Evolutionary conservation across 441 rosid genomes (phyloP).

Genomic region (Heliophila coronopifolia): DNA sequence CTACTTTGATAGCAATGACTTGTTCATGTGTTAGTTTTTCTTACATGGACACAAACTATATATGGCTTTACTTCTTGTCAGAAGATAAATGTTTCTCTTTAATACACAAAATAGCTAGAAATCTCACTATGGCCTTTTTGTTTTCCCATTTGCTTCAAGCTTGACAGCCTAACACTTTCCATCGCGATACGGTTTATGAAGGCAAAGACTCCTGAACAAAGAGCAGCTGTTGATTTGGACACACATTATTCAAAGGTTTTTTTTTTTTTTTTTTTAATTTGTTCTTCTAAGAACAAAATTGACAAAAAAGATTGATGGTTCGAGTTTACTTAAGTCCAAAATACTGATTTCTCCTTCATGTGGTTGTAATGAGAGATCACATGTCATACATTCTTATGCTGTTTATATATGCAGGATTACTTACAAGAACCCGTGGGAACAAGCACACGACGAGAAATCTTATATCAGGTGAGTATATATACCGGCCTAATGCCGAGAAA

Average conservation of each 20-base stretch:
- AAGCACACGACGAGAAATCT: constrained; percentile 51
- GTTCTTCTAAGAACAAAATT: neutral
- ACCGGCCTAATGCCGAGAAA: neutral
- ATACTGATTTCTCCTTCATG: too few species aligned
- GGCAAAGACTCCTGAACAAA: constrained; percentile 83
- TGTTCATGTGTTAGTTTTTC: constrained; percentile 6
- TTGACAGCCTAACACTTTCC: constrained; percentile 59
- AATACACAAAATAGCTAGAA: constrained; percentile 7
- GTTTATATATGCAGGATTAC: constrained; percentile 60
- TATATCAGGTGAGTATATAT: constrained; percentile 56
- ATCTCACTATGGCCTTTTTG: constrained; percentile 3
- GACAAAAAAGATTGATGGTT: neutral
- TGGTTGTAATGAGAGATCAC: neutral
- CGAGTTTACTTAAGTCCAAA: too few species aligned
- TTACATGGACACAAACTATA: neutral
- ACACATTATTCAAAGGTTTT: constrained; percentile 82
- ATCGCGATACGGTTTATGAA: constrained; percentile 73
- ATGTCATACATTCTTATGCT: constrained; percentile 2
- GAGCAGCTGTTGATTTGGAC: constrained; percentile 97
- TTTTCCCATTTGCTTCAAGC: constrained; percentile 41
- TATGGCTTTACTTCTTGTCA: too few species aligned
- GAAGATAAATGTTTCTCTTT: neutral
- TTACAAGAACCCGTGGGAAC: constrained; percentile 68
- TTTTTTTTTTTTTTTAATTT: too few species aligned
- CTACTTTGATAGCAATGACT: neutral